These are phyloP conservation scores for Hyaloraphidium curvatum DNA, from an alignment of 192 early-diverging fungal genomes.

Conservation along the genomic window DNA sequence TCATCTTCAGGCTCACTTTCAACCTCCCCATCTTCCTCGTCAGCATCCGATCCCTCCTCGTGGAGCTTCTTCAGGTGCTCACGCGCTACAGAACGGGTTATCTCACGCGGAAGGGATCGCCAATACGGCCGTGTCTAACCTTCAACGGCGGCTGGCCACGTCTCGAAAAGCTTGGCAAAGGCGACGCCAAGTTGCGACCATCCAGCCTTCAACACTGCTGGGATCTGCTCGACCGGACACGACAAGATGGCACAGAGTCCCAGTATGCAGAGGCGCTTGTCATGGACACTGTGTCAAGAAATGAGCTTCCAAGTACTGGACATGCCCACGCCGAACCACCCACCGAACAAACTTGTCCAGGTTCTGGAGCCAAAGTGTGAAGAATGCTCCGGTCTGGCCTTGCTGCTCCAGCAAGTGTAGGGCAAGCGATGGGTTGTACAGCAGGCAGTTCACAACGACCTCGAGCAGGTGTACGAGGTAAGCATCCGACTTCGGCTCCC, in stretches of 20 bases:
- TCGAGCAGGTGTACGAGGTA: conserved; percentile 64
- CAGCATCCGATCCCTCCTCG: background rate
- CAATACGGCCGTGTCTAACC: conserved; percentile 4
- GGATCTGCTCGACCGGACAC: conserved; percentile 49
- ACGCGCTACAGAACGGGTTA: background rate
- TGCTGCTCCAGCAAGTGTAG: conserved; percentile 59
- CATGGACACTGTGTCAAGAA: no score
- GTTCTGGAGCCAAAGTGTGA: conserved; percentile 55
- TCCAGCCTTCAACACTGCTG: conserved; percentile 42
- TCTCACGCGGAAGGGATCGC: background rate
- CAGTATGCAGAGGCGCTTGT: conserved; percentile 82
- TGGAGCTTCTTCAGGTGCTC: background rate
- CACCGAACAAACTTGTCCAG: conserved; percentile 48
- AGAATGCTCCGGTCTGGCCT: conserved; percentile 54
- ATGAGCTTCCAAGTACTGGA: no score
- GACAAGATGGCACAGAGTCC: conserved; percentile 53
- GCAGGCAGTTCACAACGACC: conserved; percentile 62
- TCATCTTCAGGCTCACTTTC: background rate
- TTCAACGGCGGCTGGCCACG: conserved; percentile 47
- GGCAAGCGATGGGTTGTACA: conserved; percentile 68
- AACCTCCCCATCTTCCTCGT: background rate
- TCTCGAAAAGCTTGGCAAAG: conserved; percentile 49
- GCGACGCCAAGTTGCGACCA: conserved; percentile 57
- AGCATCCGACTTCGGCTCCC: conserved; percentile 37
- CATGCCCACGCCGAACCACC: no score